Evolutionary conservation across 768 basidiomycete genomes (phyloP), one percentile per base, ranked within the genome.

Genomic region (Arthromyces matolae): DNA sequence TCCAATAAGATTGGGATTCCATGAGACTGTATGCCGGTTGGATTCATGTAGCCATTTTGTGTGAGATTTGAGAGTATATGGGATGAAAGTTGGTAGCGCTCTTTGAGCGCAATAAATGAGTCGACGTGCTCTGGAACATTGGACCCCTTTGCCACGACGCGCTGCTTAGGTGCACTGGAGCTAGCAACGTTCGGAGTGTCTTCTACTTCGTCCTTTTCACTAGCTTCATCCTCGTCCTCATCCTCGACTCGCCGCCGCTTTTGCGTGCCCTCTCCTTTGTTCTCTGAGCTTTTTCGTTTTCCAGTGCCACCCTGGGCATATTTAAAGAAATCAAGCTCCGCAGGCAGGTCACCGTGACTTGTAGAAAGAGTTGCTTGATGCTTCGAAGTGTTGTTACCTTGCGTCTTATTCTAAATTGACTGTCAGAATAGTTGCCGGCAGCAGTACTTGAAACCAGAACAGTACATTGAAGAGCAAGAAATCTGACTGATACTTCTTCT

Each of bases 321-420:
- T 58, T 86, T 92, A 71, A 97, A 98, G 66, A 95, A 94, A 64
- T 98, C 92, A 6, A 97, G 76, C 58, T 88, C 89, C 2, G 72
- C 56, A 1, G 88, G 93, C 36, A 93, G 76, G 48, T 78, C 79
- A 8, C 68, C 71, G 49, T 60, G 60, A 47, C 52, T 53, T 59
- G 25, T 50, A 50, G 49, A 61, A 55, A 60, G 52, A 57, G 50
- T 55, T 28, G 47, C 43, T 59, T 48, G 46, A 36, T 51, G 44
- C 42, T 54, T 43, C n/a, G n/a, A n/a, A 24, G 25, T 18, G 7
- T 28, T 22, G 7, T 10, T 14, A 36, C 12, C 31, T 37, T 28
- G 13, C 29, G 57, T 59, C n/a, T 55, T 31, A 37, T 59, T 54
- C 61, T 61, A 33, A 35, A 38, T 25, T 37, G 51, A 24, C 36